Evolutionary conservation across 2,329 filamentous ascomycete genomes (phyloP).

Genomic region (Fusarium sp.): DNA sequence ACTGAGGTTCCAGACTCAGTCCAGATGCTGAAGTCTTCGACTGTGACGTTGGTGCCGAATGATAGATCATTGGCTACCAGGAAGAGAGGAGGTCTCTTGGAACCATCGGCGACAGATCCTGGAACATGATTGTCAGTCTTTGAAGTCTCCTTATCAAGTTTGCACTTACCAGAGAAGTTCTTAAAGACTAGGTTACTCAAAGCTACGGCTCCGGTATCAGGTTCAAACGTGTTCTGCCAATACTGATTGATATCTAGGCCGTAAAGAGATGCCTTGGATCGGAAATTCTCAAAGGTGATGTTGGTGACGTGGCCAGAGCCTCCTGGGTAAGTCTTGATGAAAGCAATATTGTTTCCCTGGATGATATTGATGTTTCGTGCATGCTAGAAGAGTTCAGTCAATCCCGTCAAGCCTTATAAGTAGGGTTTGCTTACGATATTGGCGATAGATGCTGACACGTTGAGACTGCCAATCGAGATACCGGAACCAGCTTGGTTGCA

Average conservation of each 20-base stretch:
- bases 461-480: not conserved
- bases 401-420: rapidly evolving
- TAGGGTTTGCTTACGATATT: not conserved
- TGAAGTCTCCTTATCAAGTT: rapidly evolving
- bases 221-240: not conserved
- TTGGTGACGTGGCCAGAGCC: not conserved
- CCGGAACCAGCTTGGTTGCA: not conserved
- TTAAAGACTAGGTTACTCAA: not conserved
- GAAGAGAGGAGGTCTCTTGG: not conserved
- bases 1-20: not conserved
- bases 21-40: not conserved
- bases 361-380: not conserved
- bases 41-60: not conserved
- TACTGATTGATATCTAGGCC: not conserved
- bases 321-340: not conserved
- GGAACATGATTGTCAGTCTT: rapidly evolving
- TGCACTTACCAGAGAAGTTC: not conserved
- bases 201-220: not conserved
- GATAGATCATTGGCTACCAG: not conserved
- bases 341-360: not conserved
- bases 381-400: not conserved
- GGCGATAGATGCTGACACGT: not conserved
- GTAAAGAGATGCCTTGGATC: not conserved
- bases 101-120: not conserved
- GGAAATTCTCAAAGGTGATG: not conserved